Evolutionary conservation across 2,329 filamentous ascomycete genomes (phyloP).

Genomic region (Incumbomyces lentus): DNA sequence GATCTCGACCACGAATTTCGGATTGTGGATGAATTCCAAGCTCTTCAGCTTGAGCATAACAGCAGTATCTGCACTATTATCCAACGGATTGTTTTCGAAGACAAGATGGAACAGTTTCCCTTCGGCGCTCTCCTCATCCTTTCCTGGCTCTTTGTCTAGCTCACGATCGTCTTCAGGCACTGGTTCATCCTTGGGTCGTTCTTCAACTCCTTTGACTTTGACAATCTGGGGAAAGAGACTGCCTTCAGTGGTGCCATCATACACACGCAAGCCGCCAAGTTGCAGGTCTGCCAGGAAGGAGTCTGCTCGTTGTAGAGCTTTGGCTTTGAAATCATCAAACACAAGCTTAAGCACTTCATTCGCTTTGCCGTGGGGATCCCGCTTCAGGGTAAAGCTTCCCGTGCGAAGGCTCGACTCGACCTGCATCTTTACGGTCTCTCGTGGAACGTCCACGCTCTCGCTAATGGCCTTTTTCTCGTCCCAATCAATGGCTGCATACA

Average conservation of each 20-base stretch:
- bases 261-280: conserved; percentile 83
- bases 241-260: conserved; percentile 87
- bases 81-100: conserved; percentile 89
- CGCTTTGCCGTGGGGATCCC: conserved; percentile 65
- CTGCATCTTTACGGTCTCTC: conserved; percentile 86
- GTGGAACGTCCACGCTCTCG: conserved; percentile 78
- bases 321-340: conserved; percentile 90
- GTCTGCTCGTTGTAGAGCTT: conserved; percentile 78
- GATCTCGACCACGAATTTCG: conserved; percentile 79
- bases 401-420: conserved; percentile 88
- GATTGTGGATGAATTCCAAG: conserved; percentile 96
- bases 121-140: conserved; percentile 32
- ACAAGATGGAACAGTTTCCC: conserved; percentile 88
- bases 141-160: conserved; percentile 33
- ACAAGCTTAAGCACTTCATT: conserved; percentile 80
- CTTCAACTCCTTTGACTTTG: conserved; percentile 77
- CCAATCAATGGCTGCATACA: conserved; percentile 97
- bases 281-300: conserved; percentile 82
- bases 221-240: conserved; percentile 93
- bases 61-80: conserved; percentile 82
- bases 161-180: conserved; percentile 33
- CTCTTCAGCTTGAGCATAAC: conserved; percentile 86
- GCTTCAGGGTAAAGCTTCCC: conserved; percentile 88
- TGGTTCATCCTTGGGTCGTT: conserved; percentile 41
- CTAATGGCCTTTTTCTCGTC: conserved; percentile 87